Evolutionary conservation across 352 stramenopile genomes (phyloP).

Genomic region (Plasmopara viticola): DNA sequence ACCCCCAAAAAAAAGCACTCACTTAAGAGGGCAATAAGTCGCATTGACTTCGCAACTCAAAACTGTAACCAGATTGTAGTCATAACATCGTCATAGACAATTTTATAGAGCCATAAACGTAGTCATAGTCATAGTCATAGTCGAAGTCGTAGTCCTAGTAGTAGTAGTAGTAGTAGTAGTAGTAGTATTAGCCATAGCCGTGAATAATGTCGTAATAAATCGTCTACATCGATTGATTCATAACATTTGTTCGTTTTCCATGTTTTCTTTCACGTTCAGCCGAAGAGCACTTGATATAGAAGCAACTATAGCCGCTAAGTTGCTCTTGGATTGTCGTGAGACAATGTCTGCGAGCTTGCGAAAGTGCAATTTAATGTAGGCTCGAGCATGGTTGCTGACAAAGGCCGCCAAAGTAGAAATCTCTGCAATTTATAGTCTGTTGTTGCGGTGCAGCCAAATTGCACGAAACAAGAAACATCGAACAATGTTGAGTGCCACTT

Average conservation of each 20-base stretch:
- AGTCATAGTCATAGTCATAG: no score
- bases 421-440: constrained; percentile 1
- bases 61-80: background rate
- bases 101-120: background rate
- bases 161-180: background rate
- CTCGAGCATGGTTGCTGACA: background rate
- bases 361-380: background rate
- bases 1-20: background rate
- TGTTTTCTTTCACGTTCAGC: background rate
- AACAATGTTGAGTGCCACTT: background rate
- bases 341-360: background rate
- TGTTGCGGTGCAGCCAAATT: constrained; percentile 10
- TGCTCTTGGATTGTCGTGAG: background rate
- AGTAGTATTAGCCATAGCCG: no score
- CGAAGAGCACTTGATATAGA: background rate
- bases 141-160: background rate
- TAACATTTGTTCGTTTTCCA: no score
- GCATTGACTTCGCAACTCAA: background rate
- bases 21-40: background rate
- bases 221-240: no score
- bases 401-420: background rate
- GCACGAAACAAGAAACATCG: constrained; percentile 3
- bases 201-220: background rate
- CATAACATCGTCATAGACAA: background rate
- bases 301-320: background rate